These are phyloP conservation scores for Diplodia sapinea DNA, from an alignment of 2,329 filamentous ascomycete species.

Conservation along the genomic window DNA sequence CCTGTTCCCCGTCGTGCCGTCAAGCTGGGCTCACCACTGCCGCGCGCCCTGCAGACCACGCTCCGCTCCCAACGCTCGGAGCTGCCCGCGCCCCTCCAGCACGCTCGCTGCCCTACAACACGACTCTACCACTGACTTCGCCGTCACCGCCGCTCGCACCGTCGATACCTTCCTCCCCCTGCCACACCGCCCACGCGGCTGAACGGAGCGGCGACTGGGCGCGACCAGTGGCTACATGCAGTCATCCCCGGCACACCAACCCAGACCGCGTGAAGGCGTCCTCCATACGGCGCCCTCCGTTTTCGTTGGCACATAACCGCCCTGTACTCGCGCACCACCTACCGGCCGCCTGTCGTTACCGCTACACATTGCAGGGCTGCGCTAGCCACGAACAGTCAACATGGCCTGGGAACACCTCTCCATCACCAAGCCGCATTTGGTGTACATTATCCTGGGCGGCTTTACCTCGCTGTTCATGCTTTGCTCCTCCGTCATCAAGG, in stretches of 20 bases:
- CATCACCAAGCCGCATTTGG: conserved; percentile 94
- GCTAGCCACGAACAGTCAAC: conserved; percentile 23
- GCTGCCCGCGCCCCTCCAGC: conserved; percentile 1
- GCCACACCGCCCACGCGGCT: conserved; percentile 18
- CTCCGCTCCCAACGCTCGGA: neutral
- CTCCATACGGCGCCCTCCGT: conserved; percentile 31
- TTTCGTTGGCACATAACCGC: conserved; percentile 40
- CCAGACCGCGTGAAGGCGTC: conserved; percentile 37
- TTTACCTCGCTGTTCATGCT: conserved; percentile 99
- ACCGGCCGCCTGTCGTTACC: conserved; percentile 27
- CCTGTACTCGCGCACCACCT: neutral
- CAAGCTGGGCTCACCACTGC: conserved; percentile 12
- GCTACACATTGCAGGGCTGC: conserved; percentile 6
- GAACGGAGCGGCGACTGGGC: conserved; percentile 58
- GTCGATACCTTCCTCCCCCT: neutral
- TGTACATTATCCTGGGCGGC: conserved; percentile 96
- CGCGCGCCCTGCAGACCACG: conserved; percentile 3
- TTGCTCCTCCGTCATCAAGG: conserved; percentile 96
- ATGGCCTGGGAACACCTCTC: conserved; percentile 83
- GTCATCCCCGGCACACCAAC: conserved; percentile 39
- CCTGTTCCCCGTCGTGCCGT: neutral
- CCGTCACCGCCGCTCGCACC: conserved; percentile 22
- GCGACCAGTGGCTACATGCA: conserved; percentile 54
- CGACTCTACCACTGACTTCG: neutral
- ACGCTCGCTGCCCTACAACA: conserved; percentile 22